phyloP scores from a whole-genome alignment of 78 protist species.

The Dictyostelium firmibasis region DNA sequence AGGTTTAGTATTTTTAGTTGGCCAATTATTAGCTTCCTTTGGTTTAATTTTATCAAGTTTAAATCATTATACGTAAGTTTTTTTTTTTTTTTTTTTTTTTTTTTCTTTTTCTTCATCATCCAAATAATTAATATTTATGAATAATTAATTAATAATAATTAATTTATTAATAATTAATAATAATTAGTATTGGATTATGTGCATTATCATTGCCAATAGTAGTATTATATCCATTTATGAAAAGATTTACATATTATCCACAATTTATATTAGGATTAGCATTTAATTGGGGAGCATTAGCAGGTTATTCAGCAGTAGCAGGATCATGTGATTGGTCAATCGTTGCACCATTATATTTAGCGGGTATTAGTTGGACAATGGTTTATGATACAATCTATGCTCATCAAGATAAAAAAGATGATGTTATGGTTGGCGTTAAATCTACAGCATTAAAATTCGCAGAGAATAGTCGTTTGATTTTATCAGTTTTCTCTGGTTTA shows the following conservation, averaged over 20 bases:
- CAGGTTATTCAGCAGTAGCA: constrained; percentile 86
- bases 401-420: constrained; percentile 93
- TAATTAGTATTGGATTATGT: constrained; percentile 66
- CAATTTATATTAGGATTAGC: constrained; percentile 93
- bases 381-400: constrained; percentile 96
- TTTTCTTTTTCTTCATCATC: no score
- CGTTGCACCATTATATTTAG: constrained; percentile 81
- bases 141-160: no score
- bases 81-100: not conserved
- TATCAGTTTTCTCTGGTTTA: constrained; percentile 59
- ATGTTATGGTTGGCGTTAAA: constrained; percentile 88
- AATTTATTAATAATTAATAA: not conserved
- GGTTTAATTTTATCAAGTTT: constrained; percentile 49
- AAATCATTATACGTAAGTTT: constrained; percentile 63
- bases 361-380: constrained; percentile 93
- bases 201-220: constrained; percentile 88
- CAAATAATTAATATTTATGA: no score
- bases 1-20: constrained; percentile 73
- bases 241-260: constrained; percentile 92
- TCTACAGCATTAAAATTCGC: constrained; percentile 90
- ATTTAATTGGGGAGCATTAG: constrained; percentile 95
- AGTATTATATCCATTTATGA: constrained; percentile 90
- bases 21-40: constrained; percentile 41
- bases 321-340: constrained; percentile 68
- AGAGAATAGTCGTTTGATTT: not conserved